These are phyloP conservation scores for Diaporthe amygdali DNA, from an alignment of 2,329 filamentous ascomycete genomes.

Conservation along the genomic window DNA sequence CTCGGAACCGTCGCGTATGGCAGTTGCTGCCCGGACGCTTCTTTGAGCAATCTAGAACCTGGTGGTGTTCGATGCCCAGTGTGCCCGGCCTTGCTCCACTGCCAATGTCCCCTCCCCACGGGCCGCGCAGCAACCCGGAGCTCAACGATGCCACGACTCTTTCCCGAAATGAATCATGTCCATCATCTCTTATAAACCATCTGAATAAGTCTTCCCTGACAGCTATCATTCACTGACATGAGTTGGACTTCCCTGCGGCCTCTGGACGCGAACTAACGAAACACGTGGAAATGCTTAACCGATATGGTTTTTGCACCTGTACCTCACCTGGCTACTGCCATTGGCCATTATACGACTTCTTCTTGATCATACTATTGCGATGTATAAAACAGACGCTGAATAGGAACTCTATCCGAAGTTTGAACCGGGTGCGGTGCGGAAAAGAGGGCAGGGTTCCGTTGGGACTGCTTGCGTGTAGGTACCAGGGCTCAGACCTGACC, in stretches of 20 bases:
- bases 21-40: too few species aligned
- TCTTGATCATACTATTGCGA: not conserved
- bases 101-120: not conserved
- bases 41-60: too few species aligned
- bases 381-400: not conserved
- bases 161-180: not conserved
- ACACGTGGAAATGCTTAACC: not conserved
- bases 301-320: too few species aligned
- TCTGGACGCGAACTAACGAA: not conserved
- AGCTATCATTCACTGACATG: not conserved
- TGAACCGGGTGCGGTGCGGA: not conserved
- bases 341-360: too few species aligned
- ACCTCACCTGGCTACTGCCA: not conserved
- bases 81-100: not conserved
- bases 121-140: not conserved
- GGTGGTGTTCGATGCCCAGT: too few species aligned
- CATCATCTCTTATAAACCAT: not conserved
- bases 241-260: too few species aligned
- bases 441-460: not conserved
- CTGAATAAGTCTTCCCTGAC: not conserved
- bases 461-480: not conserved
- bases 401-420: not conserved
- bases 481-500: not conserved
- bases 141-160: too few species aligned
- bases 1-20: too few species aligned